Conservation (phyloP, 192 early-diverging fungal species). For the Fimicolochytrium jonesii region DNA sequence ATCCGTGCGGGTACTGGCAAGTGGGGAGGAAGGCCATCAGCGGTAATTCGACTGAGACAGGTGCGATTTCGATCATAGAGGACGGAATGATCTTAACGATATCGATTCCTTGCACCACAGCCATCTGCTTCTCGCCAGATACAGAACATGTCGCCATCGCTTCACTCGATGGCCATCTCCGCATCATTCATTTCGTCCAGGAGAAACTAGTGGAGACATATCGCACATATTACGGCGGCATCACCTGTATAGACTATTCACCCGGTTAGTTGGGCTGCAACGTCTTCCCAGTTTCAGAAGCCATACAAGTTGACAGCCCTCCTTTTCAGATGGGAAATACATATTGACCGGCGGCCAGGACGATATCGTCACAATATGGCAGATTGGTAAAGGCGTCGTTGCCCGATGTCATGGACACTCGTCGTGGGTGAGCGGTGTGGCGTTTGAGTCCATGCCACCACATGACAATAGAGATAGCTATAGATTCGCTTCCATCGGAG, state of each 20-base stretch:
- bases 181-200: slow-evolving; percentile 67
- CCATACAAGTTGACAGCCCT: too few relatives aligned
- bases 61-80: not conserved
- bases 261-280: slow-evolving; percentile 38
- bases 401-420: slow-evolving; percentile 88
- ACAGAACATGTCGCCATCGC: slow-evolving; percentile 74
- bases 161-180: slow-evolving; percentile 72
- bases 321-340: slow-evolving; percentile 70
- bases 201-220: slow-evolving; percentile 79
- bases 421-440: slow-evolving; percentile 74
- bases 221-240: slow-evolving; percentile 77
- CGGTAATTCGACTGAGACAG: slow-evolving; percentile 37
- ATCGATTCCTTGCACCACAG: too few relatives aligned
- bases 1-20: slow-evolving; percentile 81
- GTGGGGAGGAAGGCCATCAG: slow-evolving; percentile 67
- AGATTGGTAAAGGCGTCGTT: slow-evolving; percentile 71
- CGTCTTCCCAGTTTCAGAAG: too few relatives aligned
- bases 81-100: not conserved
- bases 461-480: slow-evolving; percentile 74
- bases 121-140: slow-evolving; percentile 83
- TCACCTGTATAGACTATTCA: slow-evolving; percentile 86
- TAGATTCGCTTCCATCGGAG: slow-evolving; percentile 81
- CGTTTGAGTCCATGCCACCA: slow-evolving; percentile 84
- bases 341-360: slow-evolving; percentile 77
- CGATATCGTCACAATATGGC: slow-evolving; percentile 87